Evolutionary conservation across 129 eudicot species (phyloP).

Genomic region (Centrapalus pauciflorus): DNA sequence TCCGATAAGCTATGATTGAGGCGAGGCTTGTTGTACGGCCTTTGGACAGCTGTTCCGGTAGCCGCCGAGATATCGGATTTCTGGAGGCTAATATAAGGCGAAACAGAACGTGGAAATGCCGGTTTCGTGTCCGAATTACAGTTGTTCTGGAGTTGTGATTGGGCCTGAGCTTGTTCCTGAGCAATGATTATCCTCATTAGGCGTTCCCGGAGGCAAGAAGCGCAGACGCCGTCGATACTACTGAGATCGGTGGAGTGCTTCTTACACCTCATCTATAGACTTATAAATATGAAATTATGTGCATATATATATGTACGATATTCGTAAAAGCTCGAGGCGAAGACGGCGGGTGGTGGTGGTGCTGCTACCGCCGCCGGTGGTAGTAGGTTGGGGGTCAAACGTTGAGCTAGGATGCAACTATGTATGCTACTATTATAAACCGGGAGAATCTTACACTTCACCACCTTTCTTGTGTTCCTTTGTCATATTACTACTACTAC

Average conservation of each 20-base stretch:
- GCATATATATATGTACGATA: neutral
- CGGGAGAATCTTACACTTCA: constrained; percentile 17
- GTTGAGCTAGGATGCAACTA: neutral
- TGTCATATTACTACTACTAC: neutral
- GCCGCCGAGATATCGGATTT: constrained; percentile 34
- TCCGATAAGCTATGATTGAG: constrained; percentile 23
- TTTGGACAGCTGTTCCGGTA: neutral
- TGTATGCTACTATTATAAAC: constrained; percentile 9
- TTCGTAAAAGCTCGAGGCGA: neutral
- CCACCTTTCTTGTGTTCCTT: neutral
- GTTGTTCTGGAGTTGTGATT: neutral
- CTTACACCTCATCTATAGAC: constrained; percentile 52
- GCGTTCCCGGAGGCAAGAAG: constrained; percentile 67
- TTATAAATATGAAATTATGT: neutral
- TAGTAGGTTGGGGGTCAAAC: neutral
- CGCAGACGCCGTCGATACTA: constrained; percentile 66
- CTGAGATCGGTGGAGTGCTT: constrained; percentile 62
- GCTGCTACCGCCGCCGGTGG: neutral
- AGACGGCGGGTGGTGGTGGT: constrained; percentile 6
- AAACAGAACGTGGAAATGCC: constrained; percentile 48
- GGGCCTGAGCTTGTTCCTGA: constrained; percentile 36
- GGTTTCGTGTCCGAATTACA: constrained; percentile 25
- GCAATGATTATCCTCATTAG: constrained; percentile 39
- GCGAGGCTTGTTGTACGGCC: constrained; percentile 18
- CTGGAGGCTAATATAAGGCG: constrained; percentile 50